These are phyloP conservation scores for Boletus rubroflammeus DNA, from an alignment of 768 basidiomycete genomes.

Conservation along the genomic window DNA sequence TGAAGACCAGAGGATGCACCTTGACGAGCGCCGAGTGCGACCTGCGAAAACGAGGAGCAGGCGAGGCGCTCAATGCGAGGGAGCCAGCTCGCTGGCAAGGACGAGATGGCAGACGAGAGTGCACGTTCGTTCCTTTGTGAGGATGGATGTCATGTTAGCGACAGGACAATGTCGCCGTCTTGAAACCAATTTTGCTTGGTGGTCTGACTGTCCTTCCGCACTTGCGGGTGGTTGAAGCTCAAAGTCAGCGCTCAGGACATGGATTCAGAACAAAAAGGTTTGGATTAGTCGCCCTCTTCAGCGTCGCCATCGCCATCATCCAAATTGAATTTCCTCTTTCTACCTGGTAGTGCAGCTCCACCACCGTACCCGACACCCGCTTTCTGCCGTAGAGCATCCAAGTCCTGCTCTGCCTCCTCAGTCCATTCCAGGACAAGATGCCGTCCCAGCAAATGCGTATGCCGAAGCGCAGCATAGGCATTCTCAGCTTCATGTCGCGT, in stretches of 20 bases:
- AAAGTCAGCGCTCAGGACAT: too few relatives aligned
- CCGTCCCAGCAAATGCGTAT: slow-evolving; percentile 93
- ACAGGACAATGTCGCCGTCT: slow-evolving; percentile 38
- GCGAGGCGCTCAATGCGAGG: too few relatives aligned
- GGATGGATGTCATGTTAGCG: too few relatives aligned
- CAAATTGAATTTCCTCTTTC: slow-evolving; percentile 67
- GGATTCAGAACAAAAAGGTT: background rate
- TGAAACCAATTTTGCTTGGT: slow-evolving; percentile 25
- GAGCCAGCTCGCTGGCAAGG: too few relatives aligned
- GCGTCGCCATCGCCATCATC: slow-evolving; percentile 36
- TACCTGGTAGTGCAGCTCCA: slow-evolving; percentile 66
- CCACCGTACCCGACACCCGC: slow-evolving; percentile 74
- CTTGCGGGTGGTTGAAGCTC: slow-evolving; percentile 3
- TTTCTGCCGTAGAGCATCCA: slow-evolving; percentile 74
- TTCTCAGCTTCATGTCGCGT: slow-evolving; percentile 87
- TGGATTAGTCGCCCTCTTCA: slow-evolving; percentile 25
- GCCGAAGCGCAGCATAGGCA: slow-evolving; percentile 79
- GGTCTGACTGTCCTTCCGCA: slow-evolving; percentile 1
- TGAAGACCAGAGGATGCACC: too few relatives aligned
- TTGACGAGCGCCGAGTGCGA: too few relatives aligned
- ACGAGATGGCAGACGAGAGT: too few relatives aligned
- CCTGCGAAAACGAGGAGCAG: too few relatives aligned
- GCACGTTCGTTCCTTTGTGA: too few relatives aligned
- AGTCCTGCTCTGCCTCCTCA: slow-evolving; percentile 72
- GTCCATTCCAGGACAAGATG: slow-evolving; percentile 97